Percentiles rank a stretch among this genome's conserved stretches.
Evolutionary conservation across 345 rosid species (phyloP).

Genomic region (Abelmoschus esculentus): DNA sequence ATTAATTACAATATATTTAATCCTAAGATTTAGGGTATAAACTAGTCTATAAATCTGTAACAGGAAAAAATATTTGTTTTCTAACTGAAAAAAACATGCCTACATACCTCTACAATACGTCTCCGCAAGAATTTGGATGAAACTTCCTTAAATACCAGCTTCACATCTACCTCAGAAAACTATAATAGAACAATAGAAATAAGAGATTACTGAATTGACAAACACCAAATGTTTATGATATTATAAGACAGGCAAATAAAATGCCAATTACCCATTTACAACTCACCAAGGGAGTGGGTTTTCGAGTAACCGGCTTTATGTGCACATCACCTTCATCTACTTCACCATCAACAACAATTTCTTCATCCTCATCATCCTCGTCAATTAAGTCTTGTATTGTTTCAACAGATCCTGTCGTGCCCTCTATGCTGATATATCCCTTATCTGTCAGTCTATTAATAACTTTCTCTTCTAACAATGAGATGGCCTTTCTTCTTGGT

Average conservation of each 20-base stretch:
- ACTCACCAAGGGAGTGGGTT: conserved; percentile 64
- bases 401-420: conserved; percentile 44
- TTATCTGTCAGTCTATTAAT: conserved; percentile 69
- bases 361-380: conserved; percentile 97
- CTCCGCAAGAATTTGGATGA: conserved; percentile 74
- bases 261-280: conserved; percentile 1
- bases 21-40: too few relatives aligned
- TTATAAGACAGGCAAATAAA: neutral
- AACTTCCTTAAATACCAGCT: conserved; percentile 94
- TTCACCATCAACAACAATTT: conserved; percentile 94
- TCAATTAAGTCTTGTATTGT: conserved; percentile 58
- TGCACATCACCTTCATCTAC: conserved; percentile 98
- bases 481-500: conserved; percentile 84
- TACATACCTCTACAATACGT: conserved; percentile 85
- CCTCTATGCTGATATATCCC: conserved; percentile 71
- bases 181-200: conserved; percentile 11
- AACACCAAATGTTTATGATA: neutral
- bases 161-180: conserved; percentile 93
- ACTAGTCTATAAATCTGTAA: too few relatives aligned
- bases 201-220: neutral
- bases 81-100: neutral
- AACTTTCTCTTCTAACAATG: conserved; percentile 75
- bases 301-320: conserved; percentile 73
- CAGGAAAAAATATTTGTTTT: neutral
- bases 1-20: too few relatives aligned